These are phyloP conservation scores for Wickerhamiella azymoides DNA, from an alignment of 805 yeast genomes.

Conservation along the genomic window DNA sequence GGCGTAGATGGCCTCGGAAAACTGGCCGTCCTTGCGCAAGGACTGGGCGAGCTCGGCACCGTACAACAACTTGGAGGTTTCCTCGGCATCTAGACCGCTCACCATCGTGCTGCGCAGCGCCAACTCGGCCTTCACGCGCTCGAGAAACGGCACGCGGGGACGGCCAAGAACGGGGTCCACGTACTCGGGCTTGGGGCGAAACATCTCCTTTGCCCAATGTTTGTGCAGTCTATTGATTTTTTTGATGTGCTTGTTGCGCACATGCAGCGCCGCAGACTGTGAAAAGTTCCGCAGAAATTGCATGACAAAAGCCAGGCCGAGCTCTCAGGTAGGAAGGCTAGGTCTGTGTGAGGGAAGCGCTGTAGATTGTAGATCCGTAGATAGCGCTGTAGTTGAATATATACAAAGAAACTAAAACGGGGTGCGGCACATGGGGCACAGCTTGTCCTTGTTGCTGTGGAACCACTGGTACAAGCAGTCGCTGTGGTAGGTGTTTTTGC, in stretches of 20 bases:
- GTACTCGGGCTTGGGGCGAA: constrained; percentile 19
- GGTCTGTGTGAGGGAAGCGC: too few species aligned
- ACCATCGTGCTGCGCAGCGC: constrained; percentile 53
- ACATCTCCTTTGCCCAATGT: constrained; percentile 22
- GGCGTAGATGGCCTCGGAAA: constrained; percentile 3
- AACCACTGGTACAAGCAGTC: constrained; percentile 97
- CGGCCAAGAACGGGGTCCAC: constrained; percentile 82
- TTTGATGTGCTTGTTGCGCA: constrained; percentile 18
- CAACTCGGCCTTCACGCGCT: constrained; percentile 50
- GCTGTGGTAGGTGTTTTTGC: constrained; percentile 88
- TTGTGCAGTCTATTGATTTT: constrained; percentile 19
- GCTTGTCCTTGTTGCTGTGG: constrained; percentile 78
- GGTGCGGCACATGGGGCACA: constrained; percentile 89
- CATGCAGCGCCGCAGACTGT: constrained; percentile 12
- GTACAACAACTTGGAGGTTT: constrained; percentile 60
- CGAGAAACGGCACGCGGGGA: constrained; percentile 48
- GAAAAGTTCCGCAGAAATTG: constrained; percentile 12
- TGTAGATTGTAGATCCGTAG: too few species aligned
- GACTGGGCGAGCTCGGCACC: constrained; percentile 55
- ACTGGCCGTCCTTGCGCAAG: constrained; percentile 22
- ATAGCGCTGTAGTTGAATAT: too few species aligned
- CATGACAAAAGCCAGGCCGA: background rate
- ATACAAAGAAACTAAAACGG: constrained; percentile 13
- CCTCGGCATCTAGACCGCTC: constrained; percentile 42
- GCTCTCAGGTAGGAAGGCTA: too few species aligned